phyloP scores from a whole-genome alignment of 257 asterid genomes.

The Henckelia pumila region DNA sequence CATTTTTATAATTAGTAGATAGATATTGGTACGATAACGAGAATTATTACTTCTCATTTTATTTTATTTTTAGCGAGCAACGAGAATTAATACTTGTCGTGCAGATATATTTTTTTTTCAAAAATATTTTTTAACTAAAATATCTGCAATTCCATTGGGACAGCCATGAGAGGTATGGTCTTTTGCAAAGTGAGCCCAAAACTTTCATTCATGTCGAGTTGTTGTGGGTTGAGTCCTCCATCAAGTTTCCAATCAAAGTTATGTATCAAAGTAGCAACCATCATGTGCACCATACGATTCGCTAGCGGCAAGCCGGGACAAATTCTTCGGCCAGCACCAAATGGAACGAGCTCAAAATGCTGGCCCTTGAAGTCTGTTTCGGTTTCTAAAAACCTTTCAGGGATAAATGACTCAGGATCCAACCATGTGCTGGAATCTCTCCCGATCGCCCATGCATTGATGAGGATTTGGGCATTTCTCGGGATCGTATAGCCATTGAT shows the following conservation, averaged over 20 bases:
- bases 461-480: background rate
- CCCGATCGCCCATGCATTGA: slow-evolving; percentile 30
- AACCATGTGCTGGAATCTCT: slow-evolving; percentile 29
- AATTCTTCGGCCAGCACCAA: slow-evolving; percentile 26
- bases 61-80: too few species aligned
- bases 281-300: slow-evolving; percentile 27
- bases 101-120: too few species aligned
- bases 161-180: slow-evolving; percentile 22
- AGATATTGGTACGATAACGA: too few species aligned
- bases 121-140: too few species aligned
- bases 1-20: too few species aligned
- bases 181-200: slow-evolving; percentile 25
- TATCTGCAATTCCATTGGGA: background rate
- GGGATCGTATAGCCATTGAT: slow-evolving; percentile 25
- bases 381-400: slow-evolving; percentile 27
- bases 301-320: slow-evolving; percentile 34
- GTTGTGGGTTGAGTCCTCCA: slow-evolving; percentile 9
- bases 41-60: too few species aligned
- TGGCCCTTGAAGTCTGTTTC: slow-evolving; percentile 21
- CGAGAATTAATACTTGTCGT: too few species aligned
- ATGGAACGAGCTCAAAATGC: slow-evolving; percentile 26
- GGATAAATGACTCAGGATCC: slow-evolving; percentile 20
- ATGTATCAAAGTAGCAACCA: slow-evolving; percentile 23
- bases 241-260: slow-evolving; percentile 29
- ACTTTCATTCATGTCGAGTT: slow-evolving; percentile 28